Conservation (phyloP, 257 asterid species). For the Cinchona pubescens region DNA sequence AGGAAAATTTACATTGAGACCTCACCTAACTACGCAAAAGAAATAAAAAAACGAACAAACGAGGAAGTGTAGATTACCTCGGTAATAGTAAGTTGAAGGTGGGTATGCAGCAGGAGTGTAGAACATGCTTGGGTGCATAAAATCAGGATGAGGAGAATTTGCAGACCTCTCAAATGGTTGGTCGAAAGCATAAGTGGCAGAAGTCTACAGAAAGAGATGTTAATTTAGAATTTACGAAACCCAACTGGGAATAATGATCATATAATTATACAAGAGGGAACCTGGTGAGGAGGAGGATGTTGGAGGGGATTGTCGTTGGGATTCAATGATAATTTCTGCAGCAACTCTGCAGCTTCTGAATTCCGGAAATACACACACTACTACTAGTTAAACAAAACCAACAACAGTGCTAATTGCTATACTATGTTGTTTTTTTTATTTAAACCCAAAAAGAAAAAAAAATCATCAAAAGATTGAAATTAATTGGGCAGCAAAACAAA, state of each 20-base stretch:
- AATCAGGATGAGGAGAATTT: constrained; percentile 28
- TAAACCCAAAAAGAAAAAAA: no score
- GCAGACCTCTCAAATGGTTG: constrained; percentile 34
- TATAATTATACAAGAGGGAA: no score
- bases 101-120: constrained; percentile 30
- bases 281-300: no score
- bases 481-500: no score
- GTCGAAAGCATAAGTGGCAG: constrained; percentile 27
- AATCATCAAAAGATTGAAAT: no score
- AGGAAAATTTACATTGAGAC: no score
- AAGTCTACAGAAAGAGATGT: constrained; percentile 8
- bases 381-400: no score
- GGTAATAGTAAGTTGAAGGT: constrained; percentile 36
- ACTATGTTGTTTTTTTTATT: no score
- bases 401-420: no score
- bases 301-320: constrained; percentile 31
- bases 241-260: no score
- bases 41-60: background rate
- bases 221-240: background rate
- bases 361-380: no score
- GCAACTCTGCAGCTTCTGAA: constrained; percentile 32
- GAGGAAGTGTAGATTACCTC: constrained; percentile 23
- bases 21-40: no score
- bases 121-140: constrained; percentile 30
- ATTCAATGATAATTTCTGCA: constrained; percentile 34